A percentile compares a stretch with the other conserved stretches of the same genome.
phyloP scores from a whole-genome alignment of 495 filamentous ascomycete genomes.

The Talaromyces proteolyticus region DNA sequence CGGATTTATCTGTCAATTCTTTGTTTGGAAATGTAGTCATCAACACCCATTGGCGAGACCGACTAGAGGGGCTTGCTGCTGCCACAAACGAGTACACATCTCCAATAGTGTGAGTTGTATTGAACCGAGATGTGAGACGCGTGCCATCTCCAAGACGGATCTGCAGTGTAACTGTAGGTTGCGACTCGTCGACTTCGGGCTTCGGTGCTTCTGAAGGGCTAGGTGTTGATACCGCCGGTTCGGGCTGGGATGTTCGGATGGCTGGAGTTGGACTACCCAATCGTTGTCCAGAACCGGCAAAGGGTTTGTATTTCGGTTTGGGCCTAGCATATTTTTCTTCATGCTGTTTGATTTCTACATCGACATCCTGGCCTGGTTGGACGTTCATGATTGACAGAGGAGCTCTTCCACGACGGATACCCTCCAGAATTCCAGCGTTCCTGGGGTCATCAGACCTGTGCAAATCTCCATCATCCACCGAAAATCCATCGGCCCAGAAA shows the following conservation, averaged over 20 bases:
- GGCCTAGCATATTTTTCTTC: conserved; percentile 75
- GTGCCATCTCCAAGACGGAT: conserved; percentile 90
- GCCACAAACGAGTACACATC: conserved; percentile 86
- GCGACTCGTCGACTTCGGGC: conserved; percentile 63
- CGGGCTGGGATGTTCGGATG: conserved; percentile 26
- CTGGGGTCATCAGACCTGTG: conserved; percentile 83
- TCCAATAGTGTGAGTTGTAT: conserved; percentile 82
- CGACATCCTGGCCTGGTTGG: conserved; percentile 73
- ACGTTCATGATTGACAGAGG: conserved; percentile 89
- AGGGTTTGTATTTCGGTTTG: conserved; percentile 84
- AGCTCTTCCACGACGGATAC: conserved; percentile 82
- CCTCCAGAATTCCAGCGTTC: conserved; percentile 71
- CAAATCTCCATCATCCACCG: conserved; percentile 89
- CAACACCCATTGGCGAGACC: conserved; percentile 63
- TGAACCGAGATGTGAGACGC: conserved; percentile 80
- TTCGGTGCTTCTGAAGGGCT: conserved; percentile 28
- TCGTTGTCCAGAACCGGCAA: conserved; percentile 73
- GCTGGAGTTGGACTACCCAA: conserved; percentile 91
- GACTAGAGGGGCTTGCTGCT: conserved; percentile 54
- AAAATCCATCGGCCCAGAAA: conserved; percentile 92
- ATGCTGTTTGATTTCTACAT: conserved; percentile 84
- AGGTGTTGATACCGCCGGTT: conserved; percentile 17
- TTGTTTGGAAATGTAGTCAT: conserved; percentile 97
- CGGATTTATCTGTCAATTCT: conserved; percentile 70
- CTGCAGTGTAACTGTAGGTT: conserved; percentile 73